Evolutionary conservation across 441 rosid species (phyloP), one percentile per base, ranked within the genome.

Genomic region (Erodium moschatum): DNA sequence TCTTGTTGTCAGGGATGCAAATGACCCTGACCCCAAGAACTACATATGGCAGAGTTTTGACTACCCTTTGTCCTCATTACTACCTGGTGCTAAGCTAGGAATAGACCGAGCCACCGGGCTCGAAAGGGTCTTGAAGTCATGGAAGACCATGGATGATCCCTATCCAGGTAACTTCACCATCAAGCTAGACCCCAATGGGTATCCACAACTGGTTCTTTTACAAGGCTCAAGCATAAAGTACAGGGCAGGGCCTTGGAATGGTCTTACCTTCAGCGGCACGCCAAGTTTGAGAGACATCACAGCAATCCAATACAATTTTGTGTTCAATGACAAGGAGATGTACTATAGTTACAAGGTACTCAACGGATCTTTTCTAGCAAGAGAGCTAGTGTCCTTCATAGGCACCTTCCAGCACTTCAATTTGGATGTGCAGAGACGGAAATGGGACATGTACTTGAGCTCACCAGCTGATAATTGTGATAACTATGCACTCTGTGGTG

Each of bases 171-270:
- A 67, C 0, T 74, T 62, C 21, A 21, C 66, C 6, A 3, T 15
- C 5, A 9, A n/a, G 31, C 15, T 67, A 9, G 69, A 77, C 11
- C 72, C 70, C 1, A 5, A 10, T 21, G 79, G 81, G 1, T 52
- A 19, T 63, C 78, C 78, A 0, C 74, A 78, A 12, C 3, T 63
- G 1, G 18, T 71, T 62, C 48, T 74, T 9, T 38, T n/a, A 27
- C 33, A 54, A 11, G 60, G 65, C 1, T 5, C 65, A 0, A 40
- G 11, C 46, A 24, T 6, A 3, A 9, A 69, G 24, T 12, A 1
- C 18, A 64, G 78, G 16, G 40, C 67, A 13, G 81, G 79, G 1
- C 27, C 71, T 2, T 77, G 73, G 76, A 76, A 72, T 13, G 79
- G 79, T 7, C 11, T 58, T 4, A 9, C 5, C 4, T 69, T 24